A percentile compares a stretch with the other conserved stretches of the same genome.
These are phyloP conservation scores for Brettanomyces anomalus DNA, from an alignment of 805 yeast genomes.

Conservation along the genomic window DNA sequence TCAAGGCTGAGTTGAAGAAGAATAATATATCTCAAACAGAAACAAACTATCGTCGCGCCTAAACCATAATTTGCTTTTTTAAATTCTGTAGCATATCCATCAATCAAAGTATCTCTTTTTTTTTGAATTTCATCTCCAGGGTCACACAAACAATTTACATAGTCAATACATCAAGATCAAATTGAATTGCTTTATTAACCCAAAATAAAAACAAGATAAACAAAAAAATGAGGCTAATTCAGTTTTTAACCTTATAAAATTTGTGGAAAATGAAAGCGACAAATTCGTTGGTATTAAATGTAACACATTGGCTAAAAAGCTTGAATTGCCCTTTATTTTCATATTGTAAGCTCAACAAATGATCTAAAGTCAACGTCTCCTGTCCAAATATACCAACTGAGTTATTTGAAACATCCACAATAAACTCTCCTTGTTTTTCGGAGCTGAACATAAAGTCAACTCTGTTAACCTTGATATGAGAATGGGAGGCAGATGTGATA, in stretches of 20 bases:
- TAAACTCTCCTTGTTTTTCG: slow-evolving; percentile 62
- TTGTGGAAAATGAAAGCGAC: slow-evolving; percentile 64
- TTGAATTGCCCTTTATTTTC: slow-evolving; percentile 47
- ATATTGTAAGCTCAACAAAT: slow-evolving; percentile 64
- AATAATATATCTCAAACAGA: too few relatives aligned
- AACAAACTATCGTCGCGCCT: too few relatives aligned
- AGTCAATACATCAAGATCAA: too few relatives aligned
- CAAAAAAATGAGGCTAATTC: too few relatives aligned
- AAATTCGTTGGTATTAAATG: slow-evolving; percentile 59
- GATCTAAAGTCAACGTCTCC: slow-evolving; percentile 56
- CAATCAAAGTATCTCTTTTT: too few relatives aligned
- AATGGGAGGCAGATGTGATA: slow-evolving; percentile 29
- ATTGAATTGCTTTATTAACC: too few relatives aligned
- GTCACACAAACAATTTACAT: too few relatives aligned
- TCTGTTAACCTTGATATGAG: slow-evolving; percentile 28
- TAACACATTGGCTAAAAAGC: slow-evolving; percentile 59
- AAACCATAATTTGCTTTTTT: too few relatives aligned
- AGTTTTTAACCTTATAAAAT: slow-evolving; percentile 50
- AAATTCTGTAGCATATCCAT: too few relatives aligned
- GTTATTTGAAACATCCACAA: slow-evolving; percentile 65
- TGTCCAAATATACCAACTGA: slow-evolving; percentile 11
- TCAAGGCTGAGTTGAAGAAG: too few relatives aligned
- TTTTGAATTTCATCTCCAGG: too few relatives aligned
- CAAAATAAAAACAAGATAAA: too few relatives aligned
- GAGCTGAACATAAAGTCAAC: slow-evolving; percentile 69